A percentile compares a stretch with the other conserved stretches of the same genome.
Conservation (phyloP, 140 eudicot species). For the Oenanthe javanica region DNA sequence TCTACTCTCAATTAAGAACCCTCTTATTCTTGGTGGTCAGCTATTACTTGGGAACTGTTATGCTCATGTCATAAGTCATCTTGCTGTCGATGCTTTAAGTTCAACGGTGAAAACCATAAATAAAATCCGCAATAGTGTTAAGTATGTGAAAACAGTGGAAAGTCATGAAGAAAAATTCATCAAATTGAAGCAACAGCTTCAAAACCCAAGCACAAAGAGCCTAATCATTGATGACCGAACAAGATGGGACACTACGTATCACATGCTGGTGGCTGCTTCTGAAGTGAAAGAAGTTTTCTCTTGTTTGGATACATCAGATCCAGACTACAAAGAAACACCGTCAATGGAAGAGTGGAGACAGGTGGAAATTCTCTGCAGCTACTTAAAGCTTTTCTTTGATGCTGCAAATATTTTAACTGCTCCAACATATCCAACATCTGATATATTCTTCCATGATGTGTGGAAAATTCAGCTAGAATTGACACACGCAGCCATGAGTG, state of each 20-base stretch:
- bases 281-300: slow-evolving; percentile 73
- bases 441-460: slow-evolving; percentile 56
- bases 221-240: slow-evolving; percentile 55
- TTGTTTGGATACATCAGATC: slow-evolving; percentile 56
- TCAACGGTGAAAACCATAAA: slow-evolving; percentile 28
- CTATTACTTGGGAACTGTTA: slow-evolving; percentile 56
- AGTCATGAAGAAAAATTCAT: slow-evolving; percentile 39
- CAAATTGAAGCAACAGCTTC: slow-evolving; percentile 53
- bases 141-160: slow-evolving; percentile 44
- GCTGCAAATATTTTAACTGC: slow-evolving; percentile 53
- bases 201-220: slow-evolving; percentile 58
- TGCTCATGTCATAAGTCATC: slow-evolving; percentile 43
- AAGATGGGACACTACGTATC: slow-evolving; percentile 79
- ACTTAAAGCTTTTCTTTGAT: slow-evolving; percentile 50
- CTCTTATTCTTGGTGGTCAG: slow-evolving; percentile 48
- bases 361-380: slow-evolving; percentile 47
- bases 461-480: slow-evolving; percentile 57
- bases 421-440: slow-evolving; percentile 44
- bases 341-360: slow-evolving; percentile 72
- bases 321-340: slow-evolving; percentile 32
- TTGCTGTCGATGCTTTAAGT: slow-evolving; percentile 53
- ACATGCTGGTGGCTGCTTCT: slow-evolving; percentile 69
- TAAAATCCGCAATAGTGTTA: slow-evolving; percentile 73
- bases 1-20: slow-evolving; percentile 37
- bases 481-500: slow-evolving; percentile 36